Conservation (phyloP, 805 yeast species). For the Suhomyces canberraensis region DNA sequence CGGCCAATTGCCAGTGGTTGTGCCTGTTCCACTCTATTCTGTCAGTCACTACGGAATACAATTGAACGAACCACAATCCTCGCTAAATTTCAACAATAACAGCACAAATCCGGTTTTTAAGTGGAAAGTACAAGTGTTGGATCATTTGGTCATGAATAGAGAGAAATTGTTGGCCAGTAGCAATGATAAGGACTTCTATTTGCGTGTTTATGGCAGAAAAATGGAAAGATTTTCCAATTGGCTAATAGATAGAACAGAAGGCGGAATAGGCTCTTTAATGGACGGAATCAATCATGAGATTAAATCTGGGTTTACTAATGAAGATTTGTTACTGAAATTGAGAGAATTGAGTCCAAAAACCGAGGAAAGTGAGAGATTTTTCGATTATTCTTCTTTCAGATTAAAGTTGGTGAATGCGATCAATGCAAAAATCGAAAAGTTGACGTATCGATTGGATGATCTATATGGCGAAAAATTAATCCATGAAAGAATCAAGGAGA, state of each 20-base stretch:
- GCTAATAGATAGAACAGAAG: constrained; percentile 19
- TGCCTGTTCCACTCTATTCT: constrained; percentile 35
- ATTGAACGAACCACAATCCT: constrained; percentile 20
- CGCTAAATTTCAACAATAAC: constrained; percentile 12
- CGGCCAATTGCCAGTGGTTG: constrained; percentile 28
- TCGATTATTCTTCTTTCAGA: not conserved
- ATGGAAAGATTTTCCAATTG: constrained; percentile 24
- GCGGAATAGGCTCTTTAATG: constrained; percentile 2
- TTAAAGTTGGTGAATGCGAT: not conserved
- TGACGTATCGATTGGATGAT: not conserved
- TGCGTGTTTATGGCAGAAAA: constrained; percentile 26
- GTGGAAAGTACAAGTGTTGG: constrained; percentile 32
- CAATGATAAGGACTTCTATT: constrained; percentile 15
- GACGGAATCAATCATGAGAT: constrained; percentile 20
- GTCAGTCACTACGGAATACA: constrained; percentile 27
- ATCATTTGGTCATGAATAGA: constrained; percentile 29
- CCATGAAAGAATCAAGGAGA: constrained; percentile 15
- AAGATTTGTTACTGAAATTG: constrained; percentile 10
- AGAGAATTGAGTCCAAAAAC: not conserved
- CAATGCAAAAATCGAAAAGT: not conserved
- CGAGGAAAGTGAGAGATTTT: not conserved
- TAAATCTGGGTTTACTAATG: constrained; percentile 17
- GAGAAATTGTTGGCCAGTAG: constrained; percentile 16
- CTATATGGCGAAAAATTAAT: not conserved
- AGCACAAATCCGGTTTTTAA: constrained; percentile 18